Evolutionary conservation across 2,329 filamentous ascomycete genomes (phyloP).

Genomic region (Colletotrichum cereale): DNA sequence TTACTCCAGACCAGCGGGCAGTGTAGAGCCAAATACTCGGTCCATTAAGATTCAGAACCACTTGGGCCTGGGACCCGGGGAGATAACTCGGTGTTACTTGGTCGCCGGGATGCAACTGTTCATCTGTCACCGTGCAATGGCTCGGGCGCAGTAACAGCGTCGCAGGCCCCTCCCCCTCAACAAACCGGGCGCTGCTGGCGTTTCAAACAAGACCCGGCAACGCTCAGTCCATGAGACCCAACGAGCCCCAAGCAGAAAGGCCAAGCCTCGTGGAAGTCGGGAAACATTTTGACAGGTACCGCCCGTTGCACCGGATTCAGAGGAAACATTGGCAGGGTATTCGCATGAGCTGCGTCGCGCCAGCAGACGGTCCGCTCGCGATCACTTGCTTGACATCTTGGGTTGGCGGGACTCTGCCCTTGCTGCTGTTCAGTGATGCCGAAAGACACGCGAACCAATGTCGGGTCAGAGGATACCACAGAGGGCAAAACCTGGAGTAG

Average conservation of each 20-base stretch:
- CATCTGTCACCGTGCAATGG: slow-evolving; percentile 5
- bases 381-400: neutral
- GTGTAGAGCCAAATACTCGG: too few species aligned
- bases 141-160: neutral
- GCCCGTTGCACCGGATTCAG: neutral
- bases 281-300: slow-evolving; percentile 25
- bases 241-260: slow-evolving; percentile 9
- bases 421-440: neutral
- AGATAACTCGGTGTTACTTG: neutral
- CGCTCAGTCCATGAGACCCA: slow-evolving; percentile 10
- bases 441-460: neutral
- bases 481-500: too few species aligned
- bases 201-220: slow-evolving; percentile 21
- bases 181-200: slow-evolving; percentile 8
- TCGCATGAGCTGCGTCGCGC: neutral
- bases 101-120: neutral
- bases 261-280: slow-evolving; percentile 22
- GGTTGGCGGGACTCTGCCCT: too few species aligned
- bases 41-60: neutral
- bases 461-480: neutral
- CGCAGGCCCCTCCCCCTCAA: neutral
- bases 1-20: neutral
- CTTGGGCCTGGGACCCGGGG: neutral
- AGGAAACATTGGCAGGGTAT: neutral
- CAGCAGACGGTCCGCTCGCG: neutral